Evolutionary conservation across 2,329 filamentous ascomycete genomes (phyloP), one percentile per base, ranked within the genome.

Genomic region (Lizonia empirigonia): DNA sequence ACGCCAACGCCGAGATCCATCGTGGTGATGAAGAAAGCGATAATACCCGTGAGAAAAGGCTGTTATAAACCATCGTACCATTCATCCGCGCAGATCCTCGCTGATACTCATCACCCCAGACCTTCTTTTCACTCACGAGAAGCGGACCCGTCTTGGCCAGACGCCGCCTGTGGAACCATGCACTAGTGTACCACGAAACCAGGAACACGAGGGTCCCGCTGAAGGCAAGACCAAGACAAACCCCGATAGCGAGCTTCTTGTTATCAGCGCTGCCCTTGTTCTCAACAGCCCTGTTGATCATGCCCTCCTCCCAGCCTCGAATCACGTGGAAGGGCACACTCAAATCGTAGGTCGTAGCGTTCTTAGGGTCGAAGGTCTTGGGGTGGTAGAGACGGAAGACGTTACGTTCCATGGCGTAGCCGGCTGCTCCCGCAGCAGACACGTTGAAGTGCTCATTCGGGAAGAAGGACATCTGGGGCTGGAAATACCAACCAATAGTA

Each of bases 311-410:
- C 15, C 16, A 8, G 4, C 7, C n/a, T 1, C 27, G 29, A 19
- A 39, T 40, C 10, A 48, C 30, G 12, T 15, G 23, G 13, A 48
- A 48, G 5, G 19, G 18, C 6, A 10, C 20, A 20, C 26, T 34
- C 8, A 48, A 7, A 12, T 48, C 44, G 6, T 10, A 48, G 10
- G 44, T 48, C 7, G 16, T 26, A 19, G 8, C n/a, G 32, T 46
- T 26, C 20, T 27, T 33, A 2, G 34, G 30, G 19, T 41, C 18
- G 23, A 41, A 39, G 18, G 36, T 44, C 20, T 33, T 35, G 22
- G 45, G 37, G 29, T 48, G 30, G 32, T 48, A 53, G 26, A 49
- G 20, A 12, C 50, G 50, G 32, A 53, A 41, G 15, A 30, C 37
- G 18, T 38, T 48, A 26, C 36, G 44, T 19, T 35, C 20, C 3